Evolutionary conservation across 805 yeast genomes (phyloP).

Genomic region (Lipomyces lipofer): DNA sequence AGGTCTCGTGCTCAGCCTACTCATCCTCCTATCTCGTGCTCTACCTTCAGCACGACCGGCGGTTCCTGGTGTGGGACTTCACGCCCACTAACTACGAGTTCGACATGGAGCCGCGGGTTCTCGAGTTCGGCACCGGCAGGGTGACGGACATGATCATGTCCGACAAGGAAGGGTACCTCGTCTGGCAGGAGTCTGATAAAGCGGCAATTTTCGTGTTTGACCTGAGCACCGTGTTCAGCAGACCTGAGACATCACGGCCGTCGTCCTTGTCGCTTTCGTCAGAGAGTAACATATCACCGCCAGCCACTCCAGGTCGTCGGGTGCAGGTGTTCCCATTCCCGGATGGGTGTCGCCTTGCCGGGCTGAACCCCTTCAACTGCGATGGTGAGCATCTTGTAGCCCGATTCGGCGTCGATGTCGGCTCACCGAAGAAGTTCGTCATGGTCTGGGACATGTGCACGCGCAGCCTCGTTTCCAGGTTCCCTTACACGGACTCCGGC

Average conservation of each 20-base stretch:
- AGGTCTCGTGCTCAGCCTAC: conserved; percentile 27
- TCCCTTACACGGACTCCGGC: conserved; percentile 29
- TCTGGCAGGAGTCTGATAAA: conserved; percentile 29
- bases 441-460: conserved; percentile 25
- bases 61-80: conserved; percentile 29
- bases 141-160: conserved; percentile 26
- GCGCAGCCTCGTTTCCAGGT: conserved; percentile 19
- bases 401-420: conserved; percentile 22
- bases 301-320: background rate
- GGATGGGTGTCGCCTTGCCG: conserved; percentile 20
- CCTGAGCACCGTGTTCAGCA: conserved; percentile 8
- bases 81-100: background rate
- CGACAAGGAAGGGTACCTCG: conserved; percentile 17
- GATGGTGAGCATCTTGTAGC: conserved; percentile 31
- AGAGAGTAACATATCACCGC: background rate
- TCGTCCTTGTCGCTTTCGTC: background rate
- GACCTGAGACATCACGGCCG: background rate
- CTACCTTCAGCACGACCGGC: conserved; percentile 20
- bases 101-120: conserved; percentile 14
- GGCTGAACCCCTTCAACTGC: conserved; percentile 26
- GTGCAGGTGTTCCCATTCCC: conserved; percentile 22
- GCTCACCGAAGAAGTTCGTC: conserved; percentile 31
- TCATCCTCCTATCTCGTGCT: conserved; percentile 23
- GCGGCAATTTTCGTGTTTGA: conserved; percentile 27
- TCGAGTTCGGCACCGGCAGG: conserved; percentile 21